Base-by-base conservation (phyloP, 1,284 basidiomycete species). In the Moesziomyces globuligerus region DNA sequence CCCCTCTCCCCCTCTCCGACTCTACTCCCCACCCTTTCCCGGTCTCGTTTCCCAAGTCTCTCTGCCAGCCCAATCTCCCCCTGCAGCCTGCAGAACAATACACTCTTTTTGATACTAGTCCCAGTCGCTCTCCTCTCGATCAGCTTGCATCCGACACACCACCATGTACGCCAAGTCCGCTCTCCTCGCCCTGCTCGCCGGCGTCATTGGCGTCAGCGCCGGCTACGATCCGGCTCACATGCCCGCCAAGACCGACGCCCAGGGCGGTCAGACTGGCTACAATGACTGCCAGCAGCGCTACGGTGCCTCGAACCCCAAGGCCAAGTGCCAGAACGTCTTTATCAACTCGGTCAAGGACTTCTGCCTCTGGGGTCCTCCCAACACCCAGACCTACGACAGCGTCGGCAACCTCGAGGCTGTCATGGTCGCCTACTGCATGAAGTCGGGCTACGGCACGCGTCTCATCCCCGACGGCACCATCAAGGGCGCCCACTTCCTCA, bases 391-490 rank as follows among this genome's bases (percentile, higher is more conserved):
- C 11, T 53, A 45, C 41, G 58, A 67, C 57, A 57, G 56, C 18
- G 65, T 81, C 52, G 76, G 75, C 26, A 62, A 67, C 48, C 50
- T 70, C 48, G 66, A 90, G 87, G 87, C 86, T 43, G 85, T 88
- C 62, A 87, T 88, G 78, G 89, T 91, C 48, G 83, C 90, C 34
- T 91, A 88, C 88, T 91, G 90, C 80, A 85, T 85, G 39, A 87
- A 89, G 85, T 85, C 61, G 7, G 74, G 75, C 25, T 67, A 71
- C 57, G 68, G 53, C 52, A 88, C 89, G 15, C 88, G 89, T 51
- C 83, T 91, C 64, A 91, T 94, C 71, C 92, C 91, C 23, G 86
- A 89, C 61, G 91, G 90, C 29, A 85, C 90, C 24, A 88, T 93
- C 80, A 85, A 85, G 20, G 88, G 89, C 54, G 91, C 88, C 25